Evolutionary conservation across 108 stramenopile genomes (phyloP), one percentile per base, ranked within the genome.

Genomic region (Pseudonitzschia delicatissima): DNA sequence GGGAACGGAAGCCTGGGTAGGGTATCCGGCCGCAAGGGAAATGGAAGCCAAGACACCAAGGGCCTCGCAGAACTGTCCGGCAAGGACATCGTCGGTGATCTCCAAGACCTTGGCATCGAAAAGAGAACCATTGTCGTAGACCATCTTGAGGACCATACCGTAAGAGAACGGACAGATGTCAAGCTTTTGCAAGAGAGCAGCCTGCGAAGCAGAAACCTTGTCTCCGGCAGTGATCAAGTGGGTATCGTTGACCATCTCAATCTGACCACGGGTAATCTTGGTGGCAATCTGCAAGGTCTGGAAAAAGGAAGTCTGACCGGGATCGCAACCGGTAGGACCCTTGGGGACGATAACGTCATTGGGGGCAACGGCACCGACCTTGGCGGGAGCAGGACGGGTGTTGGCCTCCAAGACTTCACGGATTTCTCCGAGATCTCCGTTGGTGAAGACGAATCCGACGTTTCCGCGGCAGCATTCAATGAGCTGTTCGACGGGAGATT

Each of bases 391-490:
- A 57, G 99, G 99, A 74, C 96, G 95, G 20, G 92, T 86, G 68
- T 95, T 91, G 55, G 77, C 71, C 55, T 94, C 93, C 49, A 94
- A 67, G 39, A 86, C 71, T 37, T 84, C 77, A 57, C 98, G 96
- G 37, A 99, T 67, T 27, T 85, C 78, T 40, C 85, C 86, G 53
- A 98, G 77, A 57, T 99, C 73, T 29, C 92, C 96, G 80, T 98
- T 99, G 83, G 99, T 99, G 83, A 99, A 99, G 49, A 99, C 96
- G 76, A 99, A 98, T 44, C 99, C 99, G 28, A 99, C 92, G 76
- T 99, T 99, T 62, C 99, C 99, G 48, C 82, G 83, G 80, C 96
- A 88, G 36, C 66, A 65, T 13, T 81, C 79, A 48, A 73, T 71
- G 34, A 98, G 79, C 73, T 86, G 68, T 42, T 81, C 87, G 52